phyloP scores from a whole-genome alignment of 2,329 filamentous ascomycete genomes.

The Sarocladium kiliense region DNA sequence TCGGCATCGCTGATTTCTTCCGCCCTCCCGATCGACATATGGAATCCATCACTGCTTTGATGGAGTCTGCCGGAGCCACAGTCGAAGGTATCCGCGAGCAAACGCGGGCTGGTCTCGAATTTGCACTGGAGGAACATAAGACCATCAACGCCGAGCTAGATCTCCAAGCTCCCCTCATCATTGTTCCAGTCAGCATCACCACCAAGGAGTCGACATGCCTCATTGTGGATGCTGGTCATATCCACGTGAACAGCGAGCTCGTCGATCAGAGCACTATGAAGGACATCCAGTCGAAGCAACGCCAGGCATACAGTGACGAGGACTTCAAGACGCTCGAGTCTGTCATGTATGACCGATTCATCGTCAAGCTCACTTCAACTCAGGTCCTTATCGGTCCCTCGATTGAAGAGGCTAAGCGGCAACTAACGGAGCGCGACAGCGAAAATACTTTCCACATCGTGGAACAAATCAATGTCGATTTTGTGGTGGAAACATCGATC shows the following conservation, averaged over 20 bases:
- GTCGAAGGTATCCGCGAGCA: slow-evolving; percentile 94
- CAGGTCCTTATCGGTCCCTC: slow-evolving; percentile 94
- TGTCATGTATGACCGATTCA: slow-evolving; percentile 96
- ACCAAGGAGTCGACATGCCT: slow-evolving; percentile 76
- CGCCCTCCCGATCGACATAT: slow-evolving; percentile 94
- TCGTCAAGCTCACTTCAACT: slow-evolving; percentile 87
- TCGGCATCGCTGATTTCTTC: slow-evolving; percentile 92
- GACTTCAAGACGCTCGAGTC: slow-evolving; percentile 85
- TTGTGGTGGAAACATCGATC: slow-evolving; percentile 93
- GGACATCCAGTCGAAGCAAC: slow-evolving; percentile 87
- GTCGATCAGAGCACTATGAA: slow-evolving; percentile 87
- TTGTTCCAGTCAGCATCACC: slow-evolving; percentile 90
- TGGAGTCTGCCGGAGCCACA: slow-evolving; percentile 93
- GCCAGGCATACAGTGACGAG: slow-evolving; percentile 77
- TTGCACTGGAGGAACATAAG: slow-evolving; percentile 95
- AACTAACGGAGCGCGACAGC: slow-evolving; percentile 64
- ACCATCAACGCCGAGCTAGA: slow-evolving; percentile 96
- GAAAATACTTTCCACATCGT: slow-evolving; percentile 79
- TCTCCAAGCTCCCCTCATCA: slow-evolving; percentile 91
- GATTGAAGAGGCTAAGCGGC: slow-evolving; percentile 81
- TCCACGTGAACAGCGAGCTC: slow-evolving; percentile 87
- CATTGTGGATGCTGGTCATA: slow-evolving; percentile 93
- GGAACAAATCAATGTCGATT: slow-evolving; percentile 95
- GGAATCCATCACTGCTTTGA: slow-evolving; percentile 93
- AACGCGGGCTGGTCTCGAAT: slow-evolving; percentile 91